Conservation (phyloP, 176 grass and related monocot species). For the Avena atlantica region DNA sequence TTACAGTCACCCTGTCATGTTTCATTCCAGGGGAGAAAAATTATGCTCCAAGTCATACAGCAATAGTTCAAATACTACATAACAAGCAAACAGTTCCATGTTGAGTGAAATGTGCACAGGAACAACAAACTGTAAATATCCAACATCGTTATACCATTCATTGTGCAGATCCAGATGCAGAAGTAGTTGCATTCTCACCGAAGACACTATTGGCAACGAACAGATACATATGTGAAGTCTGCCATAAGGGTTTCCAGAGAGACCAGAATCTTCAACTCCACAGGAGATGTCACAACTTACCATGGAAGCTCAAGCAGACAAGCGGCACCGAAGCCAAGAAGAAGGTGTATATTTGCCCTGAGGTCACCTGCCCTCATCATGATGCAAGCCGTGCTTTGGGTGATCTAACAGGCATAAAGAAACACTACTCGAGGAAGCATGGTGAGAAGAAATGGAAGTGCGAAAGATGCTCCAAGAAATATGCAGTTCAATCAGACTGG, state of each 20-base stretch:
- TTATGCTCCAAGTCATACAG: background rate
- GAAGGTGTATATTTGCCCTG: conserved; percentile 33
- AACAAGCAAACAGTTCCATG: background rate
- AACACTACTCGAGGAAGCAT: conserved; percentile 31
- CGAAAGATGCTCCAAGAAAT: conserved; percentile 36
- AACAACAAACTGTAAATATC: background rate
- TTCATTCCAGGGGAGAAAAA: no score
- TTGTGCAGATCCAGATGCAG: conserved; percentile 35
- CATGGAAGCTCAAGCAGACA: conserved; percentile 34
- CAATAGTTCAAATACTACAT: background rate
- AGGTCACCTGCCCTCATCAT: conserved; percentile 29
- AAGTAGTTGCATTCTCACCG: conserved; percentile 28
- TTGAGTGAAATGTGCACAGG: background rate
- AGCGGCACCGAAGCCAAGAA: conserved; percentile 15
- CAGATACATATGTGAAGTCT: conserved; percentile 35
- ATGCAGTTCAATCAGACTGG: conserved; percentile 28
- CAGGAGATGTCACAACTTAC: conserved; percentile 35
- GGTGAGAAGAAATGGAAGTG: conserved; percentile 37
- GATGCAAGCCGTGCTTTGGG: conserved; percentile 30
- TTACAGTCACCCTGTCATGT: background rate
- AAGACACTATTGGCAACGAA: conserved; percentile 25
- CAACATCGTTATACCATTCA: background rate
- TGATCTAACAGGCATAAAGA: conserved; percentile 35
- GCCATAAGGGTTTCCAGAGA: conserved; percentile 36
- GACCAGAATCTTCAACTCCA: conserved; percentile 35